Evolutionary conservation across 495 filamentous ascomycete genomes (phyloP), one percentile per base, ranked within the genome.

Genomic region (Monascus purpureus): DNA sequence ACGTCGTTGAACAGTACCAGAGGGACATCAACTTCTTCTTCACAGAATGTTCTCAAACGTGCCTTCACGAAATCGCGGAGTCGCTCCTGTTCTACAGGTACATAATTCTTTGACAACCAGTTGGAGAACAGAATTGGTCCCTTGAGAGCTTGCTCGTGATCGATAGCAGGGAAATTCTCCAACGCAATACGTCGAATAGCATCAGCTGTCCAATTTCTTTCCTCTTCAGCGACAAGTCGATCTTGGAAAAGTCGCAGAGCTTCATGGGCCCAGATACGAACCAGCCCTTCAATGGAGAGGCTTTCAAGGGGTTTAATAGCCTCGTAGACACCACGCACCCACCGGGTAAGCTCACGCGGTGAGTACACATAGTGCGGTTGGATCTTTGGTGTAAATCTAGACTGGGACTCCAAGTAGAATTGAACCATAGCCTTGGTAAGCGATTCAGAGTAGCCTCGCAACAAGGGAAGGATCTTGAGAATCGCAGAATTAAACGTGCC

Each of bases 291-390:
- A 8, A 96, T 60, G 8, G 80, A 68, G 23, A 99, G 63, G 6
- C 57, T 81, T 52, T 99, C 90, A 2, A 96, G 70, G 7, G 90
- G 92, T 38, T 79, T 74, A 46, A 99, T 88, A 5, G 90, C 87
- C 53, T 99, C 90, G 43, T 99, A 99, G 13, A 99, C 65, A 52
- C 92, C 90, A 39, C 90, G 81, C 28, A 88, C 88, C 90, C 90
- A 99, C 46, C 90, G 68, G 15, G 92, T 96, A 37, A 99, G 64
- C 52, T 99, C 90, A 75, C 90, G 81, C 55, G 90, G 90, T 52
- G 86, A 94, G 69, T 99, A 99, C 17, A 99, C 85, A 49, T 99
- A 99, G 46, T 99, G 90, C 4, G 90, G 90, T 46, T 96, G 90
- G 25, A 96, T 93, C 57, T 90, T 77, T 5, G 92, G 73, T 3